Evolutionary conservation across 2,329 filamentous ascomycete species (phyloP).

Genomic region (Cladorrhinum sp.): DNA sequence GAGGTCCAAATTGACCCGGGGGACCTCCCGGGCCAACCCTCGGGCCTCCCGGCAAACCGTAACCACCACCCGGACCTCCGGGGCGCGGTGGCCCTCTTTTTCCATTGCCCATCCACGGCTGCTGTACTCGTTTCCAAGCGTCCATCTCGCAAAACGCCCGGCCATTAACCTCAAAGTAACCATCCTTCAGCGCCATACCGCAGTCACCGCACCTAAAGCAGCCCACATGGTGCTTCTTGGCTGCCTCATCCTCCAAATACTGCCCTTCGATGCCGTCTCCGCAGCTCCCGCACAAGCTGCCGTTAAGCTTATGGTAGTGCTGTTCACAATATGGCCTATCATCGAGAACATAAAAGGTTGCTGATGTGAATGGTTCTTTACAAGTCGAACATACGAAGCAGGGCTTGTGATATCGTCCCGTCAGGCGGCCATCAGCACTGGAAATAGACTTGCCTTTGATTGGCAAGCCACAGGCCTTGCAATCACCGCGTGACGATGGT

Average conservation of each 20-base stretch:
- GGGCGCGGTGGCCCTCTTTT: slow-evolving; percentile 12
- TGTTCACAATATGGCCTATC: slow-evolving; percentile 87
- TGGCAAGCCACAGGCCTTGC: slow-evolving; percentile 73
- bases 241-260: slow-evolving; percentile 78
- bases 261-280: slow-evolving; percentile 86
- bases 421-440: slow-evolving; percentile 86
- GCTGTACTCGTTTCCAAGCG: slow-evolving; percentile 58
- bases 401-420: slow-evolving; percentile 88
- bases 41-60: neutral
- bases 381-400: slow-evolving; percentile 93
- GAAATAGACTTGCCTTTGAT: slow-evolving; percentile 93
- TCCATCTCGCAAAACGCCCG: slow-evolving; percentile 83
- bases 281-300: slow-evolving; percentile 78
- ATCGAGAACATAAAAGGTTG: slow-evolving; percentile 87
- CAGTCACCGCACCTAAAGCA: slow-evolving; percentile 88
- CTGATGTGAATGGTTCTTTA: slow-evolving; percentile 73
- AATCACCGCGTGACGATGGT: slow-evolving; percentile 60
- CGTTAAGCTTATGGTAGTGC: slow-evolving; percentile 90
- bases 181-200: slow-evolving; percentile 67
- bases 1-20: slow-evolving; percentile 14
- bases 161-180: slow-evolving; percentile 87
- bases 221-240: slow-evolving; percentile 77
- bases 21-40: neutral
- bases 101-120: slow-evolving; percentile 21
- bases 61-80: neutral